A percentile compares a stretch with the other conserved stretches of the same genome.
Evolutionary conservation across 257 asterid genomes (phyloP).

Genomic region (Rehmannia glutinosa): DNA sequence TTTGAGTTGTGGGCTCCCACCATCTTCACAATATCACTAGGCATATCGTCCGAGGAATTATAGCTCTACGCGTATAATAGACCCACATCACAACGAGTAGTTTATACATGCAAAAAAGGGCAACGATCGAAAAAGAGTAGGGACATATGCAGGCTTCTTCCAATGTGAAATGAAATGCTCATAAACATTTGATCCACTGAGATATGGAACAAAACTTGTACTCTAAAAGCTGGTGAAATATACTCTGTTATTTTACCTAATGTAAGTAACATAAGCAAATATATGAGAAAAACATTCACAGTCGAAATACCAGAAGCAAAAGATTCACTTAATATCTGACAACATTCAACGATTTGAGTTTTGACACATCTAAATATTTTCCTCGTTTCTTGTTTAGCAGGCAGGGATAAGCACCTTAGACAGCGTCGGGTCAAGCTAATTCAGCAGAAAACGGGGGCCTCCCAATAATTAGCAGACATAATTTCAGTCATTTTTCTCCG

Average conservation of each 20-base stretch:
- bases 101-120: background rate
- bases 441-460: slow-evolving; percentile 1
- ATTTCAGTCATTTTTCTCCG: background rate
- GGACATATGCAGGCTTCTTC: background rate
- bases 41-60: background rate
- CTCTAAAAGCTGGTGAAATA: background rate
- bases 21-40: background rate
- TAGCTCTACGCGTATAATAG: background rate
- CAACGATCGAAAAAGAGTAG: background rate
- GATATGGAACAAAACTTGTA: background rate
- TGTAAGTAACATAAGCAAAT: background rate
- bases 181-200: background rate
- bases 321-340: slow-evolving; percentile 10
- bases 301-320: background rate
- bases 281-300: background rate
- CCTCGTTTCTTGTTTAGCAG: too few species aligned
- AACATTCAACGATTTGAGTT: background rate
- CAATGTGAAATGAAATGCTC: too few species aligned
- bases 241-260: too few species aligned
- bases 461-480: background rate
- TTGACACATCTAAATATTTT: background rate
- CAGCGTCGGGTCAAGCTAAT: background rate
- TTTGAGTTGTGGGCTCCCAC: background rate
- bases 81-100: background rate
- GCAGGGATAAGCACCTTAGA: background rate